Conservation (phyloP, 2,329 filamentous ascomycete genomes). For the Karstenula rhodostoma region DNA sequence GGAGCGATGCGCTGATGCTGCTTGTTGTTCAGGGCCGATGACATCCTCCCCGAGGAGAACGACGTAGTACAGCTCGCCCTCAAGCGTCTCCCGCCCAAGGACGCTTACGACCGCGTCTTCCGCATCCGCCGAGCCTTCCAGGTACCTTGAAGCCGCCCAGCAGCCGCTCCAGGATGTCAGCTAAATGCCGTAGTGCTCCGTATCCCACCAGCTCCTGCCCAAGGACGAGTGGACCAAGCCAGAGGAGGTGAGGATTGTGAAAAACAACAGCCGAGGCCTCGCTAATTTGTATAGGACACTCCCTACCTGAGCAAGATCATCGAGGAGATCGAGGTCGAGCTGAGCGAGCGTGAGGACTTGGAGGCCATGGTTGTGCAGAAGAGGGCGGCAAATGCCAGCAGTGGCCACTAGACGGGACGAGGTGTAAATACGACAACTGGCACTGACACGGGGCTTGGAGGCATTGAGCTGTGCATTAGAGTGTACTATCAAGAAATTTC, state of each 20-base stretch:
- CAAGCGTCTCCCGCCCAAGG: conserved; percentile 87
- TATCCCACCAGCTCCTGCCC: conserved; percentile 71
- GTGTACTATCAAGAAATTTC: conserved; percentile 47
- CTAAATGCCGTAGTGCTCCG: conserved; percentile 63
- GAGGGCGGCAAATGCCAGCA: conserved; percentile 40
- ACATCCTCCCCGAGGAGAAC: conserved; percentile 92
- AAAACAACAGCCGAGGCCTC: neutral
- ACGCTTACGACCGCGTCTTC: conserved; percentile 96
- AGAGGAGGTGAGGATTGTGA: conserved; percentile 62
- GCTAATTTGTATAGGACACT: conserved; percentile 61
- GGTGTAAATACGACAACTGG: conserved; percentile 28
- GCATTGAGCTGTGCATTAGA: conserved; percentile 48
- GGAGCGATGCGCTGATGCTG: conserved; percentile 41
- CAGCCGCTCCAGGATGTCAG: conserved; percentile 1
- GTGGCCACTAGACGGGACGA: conserved; percentile 31
- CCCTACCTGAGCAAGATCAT: conserved; percentile 74
- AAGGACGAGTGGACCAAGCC: conserved; percentile 72
- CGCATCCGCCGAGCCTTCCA: conserved; percentile 95
- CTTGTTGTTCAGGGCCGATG: conserved; percentile 75
- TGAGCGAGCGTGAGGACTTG: conserved; percentile 72
- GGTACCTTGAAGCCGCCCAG: conserved; percentile 55
- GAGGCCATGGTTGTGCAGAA: conserved; percentile 69
- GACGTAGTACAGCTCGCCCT: conserved; percentile 86
- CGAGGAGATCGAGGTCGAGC: conserved; percentile 72
- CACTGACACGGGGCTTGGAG: conserved; percentile 20